Conservation (phyloP, 2,329 filamentous ascomycete species). For the Lasiodiplodia gonubiensis region DNA sequence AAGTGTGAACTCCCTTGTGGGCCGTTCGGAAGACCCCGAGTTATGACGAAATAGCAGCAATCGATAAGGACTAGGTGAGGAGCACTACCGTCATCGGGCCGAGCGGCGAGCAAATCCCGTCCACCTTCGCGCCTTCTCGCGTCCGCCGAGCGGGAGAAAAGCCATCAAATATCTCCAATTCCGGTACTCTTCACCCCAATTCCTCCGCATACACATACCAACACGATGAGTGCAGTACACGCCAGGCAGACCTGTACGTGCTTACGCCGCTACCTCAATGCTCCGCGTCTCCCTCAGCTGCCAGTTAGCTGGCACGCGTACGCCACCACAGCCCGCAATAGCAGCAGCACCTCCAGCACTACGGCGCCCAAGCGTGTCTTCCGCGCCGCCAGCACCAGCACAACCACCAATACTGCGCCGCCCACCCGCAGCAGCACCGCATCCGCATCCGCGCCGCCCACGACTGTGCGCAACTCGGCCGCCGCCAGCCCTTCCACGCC, state of each 20-base stretch:
- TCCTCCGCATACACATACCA: neutral
- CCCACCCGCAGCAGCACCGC: constrained; percentile 17
- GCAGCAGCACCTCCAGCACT: neutral
- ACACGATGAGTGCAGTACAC: constrained; percentile 9
- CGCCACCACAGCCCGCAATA: constrained; percentile 1
- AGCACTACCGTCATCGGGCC: neutral
- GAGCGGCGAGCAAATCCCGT: constrained; percentile 18
- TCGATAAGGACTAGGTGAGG: constrained; percentile 1
- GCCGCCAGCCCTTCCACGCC: constrained; percentile 32
- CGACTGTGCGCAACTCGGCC: constrained; percentile 11
- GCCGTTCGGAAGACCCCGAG: neutral
- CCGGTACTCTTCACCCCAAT: neutral
- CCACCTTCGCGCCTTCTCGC: constrained; percentile 9
- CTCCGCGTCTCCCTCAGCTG: neutral
- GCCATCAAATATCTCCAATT: too few species aligned
- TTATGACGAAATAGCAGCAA: constrained; percentile 13
- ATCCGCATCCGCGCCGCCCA: neutral
- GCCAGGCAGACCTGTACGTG: constrained; percentile 3
- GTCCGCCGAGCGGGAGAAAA: neutral
- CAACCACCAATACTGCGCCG: constrained; percentile 30
- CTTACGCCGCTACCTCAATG: constrained; percentile 16
- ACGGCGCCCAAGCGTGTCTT: neutral
- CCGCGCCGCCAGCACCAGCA: constrained; percentile 12
- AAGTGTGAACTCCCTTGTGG: neutral
- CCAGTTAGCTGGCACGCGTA: constrained; percentile 8